These are phyloP conservation scores for Lagenaria siceraria DNA, from an alignment of 306 rosid genomes.

Conservation along the genomic window DNA sequence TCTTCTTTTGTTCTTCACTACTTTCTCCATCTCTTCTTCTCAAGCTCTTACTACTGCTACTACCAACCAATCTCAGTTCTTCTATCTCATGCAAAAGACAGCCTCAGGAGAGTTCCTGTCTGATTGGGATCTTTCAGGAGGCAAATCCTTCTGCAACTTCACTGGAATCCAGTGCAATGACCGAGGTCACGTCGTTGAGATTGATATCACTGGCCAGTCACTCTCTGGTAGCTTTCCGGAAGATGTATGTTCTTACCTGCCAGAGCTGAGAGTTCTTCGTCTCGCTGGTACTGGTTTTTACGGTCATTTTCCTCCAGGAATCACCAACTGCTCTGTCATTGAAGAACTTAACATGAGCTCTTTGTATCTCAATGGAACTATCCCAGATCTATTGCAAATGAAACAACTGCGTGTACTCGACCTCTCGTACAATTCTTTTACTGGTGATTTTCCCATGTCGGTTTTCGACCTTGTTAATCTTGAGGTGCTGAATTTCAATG, in stretches of 20 bases:
- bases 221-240: slow-evolving; percentile 57
- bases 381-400: slow-evolving; percentile 63
- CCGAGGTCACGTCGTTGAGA: slow-evolving; percentile 25
- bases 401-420: slow-evolving; percentile 52
- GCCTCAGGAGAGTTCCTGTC: slow-evolving; percentile 33
- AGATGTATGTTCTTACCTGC: slow-evolving; percentile 54
- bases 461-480: slow-evolving; percentile 55
- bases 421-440: slow-evolving; percentile 52
- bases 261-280: slow-evolving; percentile 36
- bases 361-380: slow-evolving; percentile 32
- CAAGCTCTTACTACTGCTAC: slow-evolving; percentile 6
- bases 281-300: slow-evolving; percentile 30
- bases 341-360: slow-evolving; percentile 46
- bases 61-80: slow-evolving; percentile 36
- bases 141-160: slow-evolving; percentile 41
- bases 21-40: slow-evolving; percentile 13
- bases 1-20: slow-evolving; percentile 12
- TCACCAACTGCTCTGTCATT: slow-evolving; percentile 49
- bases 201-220: slow-evolving; percentile 43
- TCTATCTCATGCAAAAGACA: slow-evolving; percentile 36
- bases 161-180: slow-evolving; percentile 53
- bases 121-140: slow-evolving; percentile 33
- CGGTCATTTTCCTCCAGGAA: slow-evolving; percentile 35
- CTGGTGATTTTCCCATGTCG: slow-evolving; percentile 62
- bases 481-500: slow-evolving; percentile 66